Percentiles rank a stretch among this genome's conserved stretches.
These are phyloP conservation scores for Lepidium aucheri DNA, from an alignment of 345 rosid species.

Conservation along the genomic window DNA sequence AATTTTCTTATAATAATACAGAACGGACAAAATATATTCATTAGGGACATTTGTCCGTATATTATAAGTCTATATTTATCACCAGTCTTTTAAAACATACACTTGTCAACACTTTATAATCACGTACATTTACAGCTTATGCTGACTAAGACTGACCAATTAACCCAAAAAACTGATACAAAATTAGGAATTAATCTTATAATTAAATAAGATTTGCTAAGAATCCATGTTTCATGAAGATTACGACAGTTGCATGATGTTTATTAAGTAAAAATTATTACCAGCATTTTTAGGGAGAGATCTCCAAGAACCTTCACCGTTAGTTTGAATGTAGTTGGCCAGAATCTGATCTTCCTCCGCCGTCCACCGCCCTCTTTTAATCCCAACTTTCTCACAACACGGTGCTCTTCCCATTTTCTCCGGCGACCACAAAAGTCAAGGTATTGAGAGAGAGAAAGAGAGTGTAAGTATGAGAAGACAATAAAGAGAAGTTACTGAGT, in stretches of 20 bases:
- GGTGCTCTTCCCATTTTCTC: constrained; percentile 37
- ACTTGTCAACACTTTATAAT: background rate
- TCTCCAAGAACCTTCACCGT: constrained; percentile 36
- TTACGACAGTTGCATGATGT: background rate
- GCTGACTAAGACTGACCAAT: background rate
- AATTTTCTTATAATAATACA: background rate
- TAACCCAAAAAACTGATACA: background rate
- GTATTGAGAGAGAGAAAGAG: background rate
- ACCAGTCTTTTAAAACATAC: background rate
- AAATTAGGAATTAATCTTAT: background rate
- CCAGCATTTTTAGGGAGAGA: constrained; percentile 34
- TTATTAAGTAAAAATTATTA: background rate
- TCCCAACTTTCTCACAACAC: constrained; percentile 31
- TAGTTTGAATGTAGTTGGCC: constrained; percentile 24
- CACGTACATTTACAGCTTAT: constrained; percentile 1
- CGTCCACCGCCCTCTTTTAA: constrained; percentile 33
- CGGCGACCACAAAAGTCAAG: constrained; percentile 31
- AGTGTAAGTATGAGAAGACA: background rate
- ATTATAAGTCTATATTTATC: background rate
- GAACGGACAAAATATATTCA: constrained; percentile 5
- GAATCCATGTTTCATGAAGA: background rate
- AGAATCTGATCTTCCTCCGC: constrained; percentile 30
- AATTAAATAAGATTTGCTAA: background rate
- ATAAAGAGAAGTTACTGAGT: background rate
- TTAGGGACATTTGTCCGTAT: background rate